Evolutionary conservation across 1,284 basidiomycete species (phyloP).

Genomic region (Abortiporus biennis): DNA sequence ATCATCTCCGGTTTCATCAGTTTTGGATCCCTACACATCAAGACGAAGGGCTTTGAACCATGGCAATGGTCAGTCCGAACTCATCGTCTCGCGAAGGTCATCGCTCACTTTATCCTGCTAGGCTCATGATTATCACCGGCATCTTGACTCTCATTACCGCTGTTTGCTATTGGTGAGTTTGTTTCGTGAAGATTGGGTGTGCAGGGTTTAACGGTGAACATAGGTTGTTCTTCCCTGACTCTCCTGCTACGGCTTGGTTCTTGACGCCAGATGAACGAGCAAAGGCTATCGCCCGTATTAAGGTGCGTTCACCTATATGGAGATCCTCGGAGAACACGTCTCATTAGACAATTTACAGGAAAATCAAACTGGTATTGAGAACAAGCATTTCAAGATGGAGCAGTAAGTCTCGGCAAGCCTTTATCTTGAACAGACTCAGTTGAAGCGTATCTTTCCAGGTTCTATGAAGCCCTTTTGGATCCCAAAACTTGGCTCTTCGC

Average conservation of each 20-base stretch:
- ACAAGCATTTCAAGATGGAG: slow-evolving; percentile 32
- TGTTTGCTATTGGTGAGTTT: slow-evolving; percentile 43
- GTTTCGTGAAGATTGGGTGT: background rate
- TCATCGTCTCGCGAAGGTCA: background rate
- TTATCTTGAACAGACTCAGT: background rate
- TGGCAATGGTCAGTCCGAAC: slow-evolving; percentile 58
- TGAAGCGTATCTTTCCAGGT: slow-evolving; percentile 31
- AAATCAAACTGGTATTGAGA: slow-evolving; percentile 34
- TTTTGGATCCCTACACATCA: slow-evolving; percentile 61
- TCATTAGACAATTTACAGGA: slow-evolving; percentile 14
- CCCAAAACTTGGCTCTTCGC: slow-evolving; percentile 71
- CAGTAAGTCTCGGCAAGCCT: slow-evolving; percentile 30
- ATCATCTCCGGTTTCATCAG: slow-evolving; percentile 69
- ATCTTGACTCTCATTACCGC: slow-evolving; percentile 49
- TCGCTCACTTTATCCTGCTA: slow-evolving; percentile 20
- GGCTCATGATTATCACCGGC: slow-evolving; percentile 74
- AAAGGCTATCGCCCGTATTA: slow-evolving; percentile 61
- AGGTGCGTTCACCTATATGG: slow-evolving; percentile 27
- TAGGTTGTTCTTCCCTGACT: slow-evolving; percentile 67
- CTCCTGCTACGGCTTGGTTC: slow-evolving; percentile 67
- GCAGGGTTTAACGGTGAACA: too few relatives aligned
- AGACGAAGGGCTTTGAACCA: slow-evolving; percentile 44
- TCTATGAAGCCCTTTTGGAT: slow-evolving; percentile 62
- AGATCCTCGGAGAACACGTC: background rate
- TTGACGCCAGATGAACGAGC: slow-evolving; percentile 55